Evolutionary conservation across 441 rosid species (phyloP).

Genomic region (Erodium texanum): DNA sequence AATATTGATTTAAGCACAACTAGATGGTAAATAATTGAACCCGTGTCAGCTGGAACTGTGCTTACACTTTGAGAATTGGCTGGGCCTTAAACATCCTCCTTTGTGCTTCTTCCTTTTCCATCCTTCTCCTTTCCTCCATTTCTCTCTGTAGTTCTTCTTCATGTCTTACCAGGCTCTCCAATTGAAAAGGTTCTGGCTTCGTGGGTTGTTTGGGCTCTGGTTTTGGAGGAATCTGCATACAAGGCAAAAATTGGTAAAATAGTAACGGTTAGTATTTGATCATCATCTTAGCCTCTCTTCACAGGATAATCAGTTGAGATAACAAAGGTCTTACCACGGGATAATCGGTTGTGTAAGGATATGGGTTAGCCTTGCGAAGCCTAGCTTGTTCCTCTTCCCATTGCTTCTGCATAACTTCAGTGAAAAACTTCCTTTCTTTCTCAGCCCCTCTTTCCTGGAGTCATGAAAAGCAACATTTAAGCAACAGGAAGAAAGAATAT

Average conservation of each 20-base stretch:
- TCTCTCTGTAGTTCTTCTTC: conserved; percentile 84
- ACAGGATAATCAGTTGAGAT: too few relatives aligned
- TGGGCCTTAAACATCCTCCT: conserved; percentile 75
- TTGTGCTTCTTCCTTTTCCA: conserved; percentile 66
- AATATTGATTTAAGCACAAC: too few relatives aligned
- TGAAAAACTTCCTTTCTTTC: conserved; percentile 59
- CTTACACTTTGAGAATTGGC: conserved; percentile 71
- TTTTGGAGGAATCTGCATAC: conserved; percentile 58
- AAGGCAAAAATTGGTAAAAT: not conserved
- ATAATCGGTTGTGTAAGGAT: conserved; percentile 88
- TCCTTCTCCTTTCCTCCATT: conserved; percentile 60
- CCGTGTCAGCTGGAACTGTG: too few relatives aligned
- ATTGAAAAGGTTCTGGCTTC: conserved; percentile 73
- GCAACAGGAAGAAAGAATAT: conserved; percentile 4
- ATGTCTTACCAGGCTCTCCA: conserved; percentile 80
- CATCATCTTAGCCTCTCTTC: not conserved
- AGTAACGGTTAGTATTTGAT: not conserved
- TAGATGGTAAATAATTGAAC: too few relatives aligned
- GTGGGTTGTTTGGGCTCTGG: conserved; percentile 84
- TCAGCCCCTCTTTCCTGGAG: conserved; percentile 88
- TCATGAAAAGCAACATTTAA: conserved; percentile 1
- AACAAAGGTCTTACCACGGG: too few relatives aligned
- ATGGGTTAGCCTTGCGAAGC: conserved; percentile 74
- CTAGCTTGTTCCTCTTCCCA: conserved; percentile 68
- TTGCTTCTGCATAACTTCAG: conserved; percentile 51